These are phyloP conservation scores for Huntiella savannae DNA, from an alignment of 2,329 filamentous ascomycete genomes.

Conservation along the genomic window DNA sequence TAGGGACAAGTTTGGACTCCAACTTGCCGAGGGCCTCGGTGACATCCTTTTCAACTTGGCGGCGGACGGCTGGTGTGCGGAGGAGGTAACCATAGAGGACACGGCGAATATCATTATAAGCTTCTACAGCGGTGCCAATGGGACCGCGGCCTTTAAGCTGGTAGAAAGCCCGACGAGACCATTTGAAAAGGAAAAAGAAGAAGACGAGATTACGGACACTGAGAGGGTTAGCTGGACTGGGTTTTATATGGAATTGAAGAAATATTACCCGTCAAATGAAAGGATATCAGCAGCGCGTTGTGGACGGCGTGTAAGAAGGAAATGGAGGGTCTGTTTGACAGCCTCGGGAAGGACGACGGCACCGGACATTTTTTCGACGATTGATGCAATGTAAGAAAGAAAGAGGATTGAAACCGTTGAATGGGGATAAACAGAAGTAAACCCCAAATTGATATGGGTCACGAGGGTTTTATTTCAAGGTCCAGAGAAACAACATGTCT, in stretches of 20 bases:
- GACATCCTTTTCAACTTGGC: slow-evolving; percentile 70
- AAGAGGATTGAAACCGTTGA: neutral
- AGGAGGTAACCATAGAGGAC: slow-evolving; percentile 73
- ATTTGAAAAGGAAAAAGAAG: slow-evolving; percentile 68
- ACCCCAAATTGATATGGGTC: neutral
- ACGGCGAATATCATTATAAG: slow-evolving; percentile 53
- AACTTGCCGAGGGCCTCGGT: slow-evolving; percentile 61
- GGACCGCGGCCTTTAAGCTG: slow-evolving; percentile 78
- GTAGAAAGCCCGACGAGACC: slow-evolving; percentile 61
- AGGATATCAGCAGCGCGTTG: slow-evolving; percentile 6
- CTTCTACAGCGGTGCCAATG: slow-evolving; percentile 55
- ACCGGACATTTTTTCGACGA: neutral
- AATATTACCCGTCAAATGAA: slow-evolving; percentile 8
- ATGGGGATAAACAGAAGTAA: neutral
- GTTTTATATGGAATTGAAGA: neutral
- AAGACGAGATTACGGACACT: slow-evolving; percentile 79
- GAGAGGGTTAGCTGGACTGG: neutral
- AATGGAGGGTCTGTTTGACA: slow-evolving; percentile 6
- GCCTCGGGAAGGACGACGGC: slow-evolving; percentile 6
- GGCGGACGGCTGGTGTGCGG: slow-evolving; percentile 66
- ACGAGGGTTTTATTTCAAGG: too few species aligned
- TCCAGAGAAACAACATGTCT: too few species aligned
- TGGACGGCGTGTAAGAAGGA: slow-evolving; percentile 6
- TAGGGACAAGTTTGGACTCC: slow-evolving; percentile 64
- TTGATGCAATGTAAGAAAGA: too few species aligned